Percentiles rank a stretch among this genome's conserved stretches.
These are phyloP conservation scores for Boeremia lycopersici DNA, from an alignment of 2,329 filamentous ascomycete species.

Conservation along the genomic window DNA sequence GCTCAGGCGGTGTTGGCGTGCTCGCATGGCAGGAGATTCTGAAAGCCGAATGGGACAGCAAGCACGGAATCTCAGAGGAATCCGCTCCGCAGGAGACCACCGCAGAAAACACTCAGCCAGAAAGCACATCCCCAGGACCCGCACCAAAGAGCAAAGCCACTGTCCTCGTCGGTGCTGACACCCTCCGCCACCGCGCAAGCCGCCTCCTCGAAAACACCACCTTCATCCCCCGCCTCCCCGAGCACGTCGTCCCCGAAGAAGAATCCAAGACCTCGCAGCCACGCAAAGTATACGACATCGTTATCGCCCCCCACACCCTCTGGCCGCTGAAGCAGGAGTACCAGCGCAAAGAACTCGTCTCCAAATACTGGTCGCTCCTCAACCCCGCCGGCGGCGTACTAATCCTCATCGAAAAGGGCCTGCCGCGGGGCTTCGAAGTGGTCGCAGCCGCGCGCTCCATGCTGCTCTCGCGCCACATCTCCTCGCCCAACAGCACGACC, in stretches of 20 bases:
- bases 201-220: slow-evolving; percentile 84
- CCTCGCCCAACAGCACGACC: slow-evolving; percentile 61
- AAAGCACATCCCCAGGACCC: slow-evolving; percentile 27
- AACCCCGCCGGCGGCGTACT: slow-evolving; percentile 85
- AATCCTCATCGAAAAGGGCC: slow-evolving; percentile 86
- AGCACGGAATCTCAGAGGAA: slow-evolving; percentile 53
- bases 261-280: slow-evolving; percentile 42
- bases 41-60: slow-evolving; percentile 78
- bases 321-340: slow-evolving; percentile 77
- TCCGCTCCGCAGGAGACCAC: slow-evolving; percentile 20
- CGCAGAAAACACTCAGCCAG: slow-evolving; percentile 16
- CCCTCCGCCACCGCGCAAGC: slow-evolving; percentile 76
- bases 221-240: slow-evolving; percentile 89
- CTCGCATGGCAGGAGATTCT: slow-evolving; percentile 80
- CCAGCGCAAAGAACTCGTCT: slow-evolving; percentile 76
- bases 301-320: slow-evolving; percentile 85
- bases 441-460: slow-evolving; percentile 83
- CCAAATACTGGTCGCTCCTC: slow-evolving; percentile 88
- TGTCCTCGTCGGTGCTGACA: slow-evolving; percentile 77
- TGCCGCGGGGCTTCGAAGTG: slow-evolving; percentile 89
- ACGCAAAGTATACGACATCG: slow-evolving; percentile 84
- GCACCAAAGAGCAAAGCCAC: slow-evolving; percentile 74
- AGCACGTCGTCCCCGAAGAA: slow-evolving; percentile 73
- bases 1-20: slow-evolving; percentile 73
- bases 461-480: slow-evolving; percentile 76